These are phyloP conservation scores for Acanthamoeba royreba DNA, from an alignment of 208 protist species.

Conservation along the genomic window DNA sequence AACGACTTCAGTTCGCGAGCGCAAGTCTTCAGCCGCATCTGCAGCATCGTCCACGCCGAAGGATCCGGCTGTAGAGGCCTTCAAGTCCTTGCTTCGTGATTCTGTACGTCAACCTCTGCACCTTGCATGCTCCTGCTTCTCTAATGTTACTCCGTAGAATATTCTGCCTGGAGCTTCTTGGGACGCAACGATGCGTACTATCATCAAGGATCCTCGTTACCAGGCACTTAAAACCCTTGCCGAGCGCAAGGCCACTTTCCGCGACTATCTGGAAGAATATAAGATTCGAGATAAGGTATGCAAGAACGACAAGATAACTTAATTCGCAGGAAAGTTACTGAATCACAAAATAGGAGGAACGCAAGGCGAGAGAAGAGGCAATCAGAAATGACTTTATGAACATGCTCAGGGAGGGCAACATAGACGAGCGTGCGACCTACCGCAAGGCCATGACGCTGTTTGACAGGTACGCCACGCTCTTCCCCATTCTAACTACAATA, in stretches of 20 bases:
- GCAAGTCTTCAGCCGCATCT: neutral
- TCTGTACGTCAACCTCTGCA: neutral
- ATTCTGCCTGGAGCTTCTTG: constrained; percentile 22
- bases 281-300: constrained; percentile 38
- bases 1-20: neutral
- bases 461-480: neutral
- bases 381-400: constrained; percentile 50
- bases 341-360: constrained; percentile 57
- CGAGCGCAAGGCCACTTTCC: constrained; percentile 56
- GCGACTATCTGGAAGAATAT: constrained; percentile 50
- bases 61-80: neutral
- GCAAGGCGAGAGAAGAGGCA: constrained; percentile 16
- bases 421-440: neutral
- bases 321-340: too few relatives aligned
- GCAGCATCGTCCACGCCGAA: neutral
- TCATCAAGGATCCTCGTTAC: constrained; percentile 55
- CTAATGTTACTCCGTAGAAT: neutral
- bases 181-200: constrained; percentile 48
- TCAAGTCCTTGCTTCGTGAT: neutral
- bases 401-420: constrained; percentile 46
- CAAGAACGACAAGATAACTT: too few relatives aligned
- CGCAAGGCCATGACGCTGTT: neutral
- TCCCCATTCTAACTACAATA: neutral
- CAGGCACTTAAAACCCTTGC: constrained; percentile 44
- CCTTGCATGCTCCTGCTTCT: neutral